A percentile compares a stretch with the other conserved stretches of the same genome.
Conservation (phyloP, 257 asterid species). For the Lithospermum erythrorhizon region DNA sequence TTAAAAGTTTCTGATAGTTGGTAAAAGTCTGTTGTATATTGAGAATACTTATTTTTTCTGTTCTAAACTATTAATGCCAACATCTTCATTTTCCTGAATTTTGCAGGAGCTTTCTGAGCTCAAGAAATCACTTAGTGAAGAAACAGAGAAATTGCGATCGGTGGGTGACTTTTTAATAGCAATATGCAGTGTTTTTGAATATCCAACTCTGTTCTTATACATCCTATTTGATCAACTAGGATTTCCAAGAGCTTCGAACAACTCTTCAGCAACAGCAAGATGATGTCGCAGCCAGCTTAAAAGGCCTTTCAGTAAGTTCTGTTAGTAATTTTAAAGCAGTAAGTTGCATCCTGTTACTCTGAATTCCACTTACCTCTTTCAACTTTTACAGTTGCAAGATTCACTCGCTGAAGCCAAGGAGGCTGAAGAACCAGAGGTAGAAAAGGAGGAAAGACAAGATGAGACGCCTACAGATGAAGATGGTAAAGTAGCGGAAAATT, state of each 20-base stretch:
- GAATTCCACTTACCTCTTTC: conserved; percentile 7
- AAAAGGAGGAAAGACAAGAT: conserved; percentile 22
- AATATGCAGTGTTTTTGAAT: not conserved
- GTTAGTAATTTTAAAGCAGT: conserved; percentile 1
- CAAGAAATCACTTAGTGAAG: conserved; percentile 56
- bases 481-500: conserved; percentile 20
- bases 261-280: conserved; percentile 97
- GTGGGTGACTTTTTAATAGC: conserved; percentile 32
- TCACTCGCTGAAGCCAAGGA: conserved; percentile 27
- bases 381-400: conserved; percentile 52
- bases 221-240: conserved; percentile 29
- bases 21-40: no score
- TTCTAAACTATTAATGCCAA: conserved; percentile 1
- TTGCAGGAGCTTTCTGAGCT: conserved; percentile 75
- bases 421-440: conserved; percentile 21
- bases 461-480: conserved; percentile 21
- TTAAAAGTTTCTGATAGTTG: no score
- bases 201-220: not conserved
- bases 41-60: no score
- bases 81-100: conserved; percentile 7
- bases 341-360: conserved; percentile 2
- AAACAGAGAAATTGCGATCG: conserved; percentile 81
- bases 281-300: conserved; percentile 67
- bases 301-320: conserved; percentile 51
- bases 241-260: conserved; percentile 72